Evolutionary conservation across 1,284 basidiomycete genomes (phyloP), one percentile per base, ranked within the genome.

Genomic region (Amylostereum areolatum): DNA sequence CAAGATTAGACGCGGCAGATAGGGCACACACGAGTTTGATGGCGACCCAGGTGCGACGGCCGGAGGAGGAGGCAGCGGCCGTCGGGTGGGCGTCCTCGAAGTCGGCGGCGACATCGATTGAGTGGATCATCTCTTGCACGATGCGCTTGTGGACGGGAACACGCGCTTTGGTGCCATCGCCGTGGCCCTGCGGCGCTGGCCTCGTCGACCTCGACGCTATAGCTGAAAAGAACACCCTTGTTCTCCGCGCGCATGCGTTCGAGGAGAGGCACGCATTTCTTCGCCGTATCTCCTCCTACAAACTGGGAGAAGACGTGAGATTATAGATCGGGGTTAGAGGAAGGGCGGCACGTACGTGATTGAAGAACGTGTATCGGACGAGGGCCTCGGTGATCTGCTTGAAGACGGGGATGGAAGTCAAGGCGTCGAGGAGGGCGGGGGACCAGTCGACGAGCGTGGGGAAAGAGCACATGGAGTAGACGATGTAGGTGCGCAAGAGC

Each of bases 311-410:
- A 74, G 36, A 10, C 11, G 33, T 46, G 27, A 52, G 11, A 48
- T 11, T 41, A 29, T 18, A 28, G 18, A 25, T 33, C 4, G 33
- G 34, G 6, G 25, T 10, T 5, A 42, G 11, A 30, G n/a, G 9
- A 32, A 28, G 47, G n/a, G n/a, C n/a, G 9, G 34, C 5, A 62
- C 74, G 31, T 55, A 85, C 86, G 66, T 92, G 89, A 44, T 79
- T 73, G 62, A 95, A 97, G 72, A 97, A 97, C 2, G 94, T 96
- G 29, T 74, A 68, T 41, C 90, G 75, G 8, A 96, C 85, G 52
- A 90, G 63, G 5, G 73, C 74, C 62, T 92, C 84, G 2, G 87
- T 83, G 37, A 91, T 55, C 44, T 77, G 69, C 51, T 72, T 77
- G 1, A 95, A 52, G 3, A 82, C 78, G 1, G 93, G 92, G 10